Evolutionary conservation across 2,329 filamentous ascomycete species (phyloP).

Genomic region (Pseudogymnoascus sp.): DNA sequence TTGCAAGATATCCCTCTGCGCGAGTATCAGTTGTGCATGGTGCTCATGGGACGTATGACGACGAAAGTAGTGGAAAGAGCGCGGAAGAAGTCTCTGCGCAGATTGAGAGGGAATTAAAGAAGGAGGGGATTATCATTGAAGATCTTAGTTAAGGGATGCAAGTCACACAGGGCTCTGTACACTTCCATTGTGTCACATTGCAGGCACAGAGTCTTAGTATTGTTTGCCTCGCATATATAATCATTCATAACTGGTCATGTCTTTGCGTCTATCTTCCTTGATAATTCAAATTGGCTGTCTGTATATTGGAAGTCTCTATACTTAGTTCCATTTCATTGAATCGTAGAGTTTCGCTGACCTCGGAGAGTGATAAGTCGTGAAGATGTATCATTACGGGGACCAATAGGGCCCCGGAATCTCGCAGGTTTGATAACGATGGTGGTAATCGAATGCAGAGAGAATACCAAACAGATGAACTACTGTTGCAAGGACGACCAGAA

Average conservation of each 20-base stretch:
- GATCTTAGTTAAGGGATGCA: not conserved
- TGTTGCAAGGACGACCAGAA: conserved; percentile 16
- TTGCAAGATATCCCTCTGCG: not conserved
- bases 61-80: not conserved
- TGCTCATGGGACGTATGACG: not conserved
- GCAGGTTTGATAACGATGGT: conserved; percentile 1
- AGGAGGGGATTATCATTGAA: not conserved
- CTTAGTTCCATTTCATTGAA: not conserved
- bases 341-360: not conserved
- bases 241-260: not conserved
- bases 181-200: not conserved
- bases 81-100: not conserved
- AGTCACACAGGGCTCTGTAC: not conserved
- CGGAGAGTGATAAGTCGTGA: not conserved
- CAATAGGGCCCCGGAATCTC: not conserved
- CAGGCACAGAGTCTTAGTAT: not conserved
- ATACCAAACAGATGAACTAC: conserved; percentile 15
- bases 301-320: not conserved
- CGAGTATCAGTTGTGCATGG: conserved; percentile 1
- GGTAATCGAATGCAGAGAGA: conserved; percentile 15
- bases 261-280: not conserved
- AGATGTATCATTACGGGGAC: not conserved
- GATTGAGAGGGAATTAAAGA: not conserved
- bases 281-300: not conserved
- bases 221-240: not conserved